Conservation (phyloP, 345 rosid species). For the Psidium friedrichsthalianum region DNA sequence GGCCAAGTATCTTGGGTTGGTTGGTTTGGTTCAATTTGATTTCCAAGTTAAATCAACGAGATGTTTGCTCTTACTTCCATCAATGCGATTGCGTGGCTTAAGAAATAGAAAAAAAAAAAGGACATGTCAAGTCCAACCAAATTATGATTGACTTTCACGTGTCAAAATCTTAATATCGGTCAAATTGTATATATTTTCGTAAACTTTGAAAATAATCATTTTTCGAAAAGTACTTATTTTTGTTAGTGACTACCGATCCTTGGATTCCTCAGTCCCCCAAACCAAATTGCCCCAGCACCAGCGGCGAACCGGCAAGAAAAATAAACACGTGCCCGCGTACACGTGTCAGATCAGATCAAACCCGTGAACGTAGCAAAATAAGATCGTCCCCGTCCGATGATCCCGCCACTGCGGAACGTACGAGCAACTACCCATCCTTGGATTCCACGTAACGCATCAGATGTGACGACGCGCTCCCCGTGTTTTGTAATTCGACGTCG, state of each 20-base stretch:
- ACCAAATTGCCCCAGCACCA: not conserved
- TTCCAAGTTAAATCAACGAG: fast-evolving
- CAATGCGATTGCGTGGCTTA: fast-evolving
- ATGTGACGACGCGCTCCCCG: not conserved
- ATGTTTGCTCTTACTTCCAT: fast-evolving
- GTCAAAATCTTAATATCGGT: not conserved
- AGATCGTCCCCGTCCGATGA: not conserved
- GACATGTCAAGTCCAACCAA: not conserved
- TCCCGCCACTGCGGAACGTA: not conserved
- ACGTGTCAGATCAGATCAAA: not conserved
- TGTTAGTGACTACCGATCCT: too few species aligned
- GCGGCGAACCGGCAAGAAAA: not conserved
- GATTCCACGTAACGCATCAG: not conserved
- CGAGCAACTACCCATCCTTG: not conserved
- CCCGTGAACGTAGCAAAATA: not conserved
- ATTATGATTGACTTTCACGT: not conserved
- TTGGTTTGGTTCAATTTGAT: not conserved
- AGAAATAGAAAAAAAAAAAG: not conserved
- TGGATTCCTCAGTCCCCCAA: too few species aligned
- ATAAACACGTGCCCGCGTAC: not conserved
- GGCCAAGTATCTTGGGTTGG: not conserved
- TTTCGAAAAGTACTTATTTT: too few species aligned
- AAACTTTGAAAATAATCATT: too few species aligned
- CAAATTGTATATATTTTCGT: too few species aligned
- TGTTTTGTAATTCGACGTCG: not conserved